Evolutionary conservation across 208 protist species (phyloP).

Genomic region (Acanthamoeba triangularis): DNA sequence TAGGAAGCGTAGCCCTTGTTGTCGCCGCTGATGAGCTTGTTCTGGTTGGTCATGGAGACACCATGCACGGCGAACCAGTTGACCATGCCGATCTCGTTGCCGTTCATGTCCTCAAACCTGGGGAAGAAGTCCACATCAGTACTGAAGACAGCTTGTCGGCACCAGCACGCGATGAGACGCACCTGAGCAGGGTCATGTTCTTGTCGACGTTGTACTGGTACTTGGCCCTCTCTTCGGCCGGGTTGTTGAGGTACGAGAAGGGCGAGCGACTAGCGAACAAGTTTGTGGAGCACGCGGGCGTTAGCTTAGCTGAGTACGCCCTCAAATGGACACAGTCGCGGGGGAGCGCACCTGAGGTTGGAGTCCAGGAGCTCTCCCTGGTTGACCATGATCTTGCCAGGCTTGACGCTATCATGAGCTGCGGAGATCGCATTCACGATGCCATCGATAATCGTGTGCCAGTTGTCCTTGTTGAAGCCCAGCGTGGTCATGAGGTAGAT

Average conservation of each 20-base stretch:
- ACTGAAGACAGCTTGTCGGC: not conserved
- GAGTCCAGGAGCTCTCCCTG: conserved; percentile 80
- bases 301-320: not conserved
- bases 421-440: conserved; percentile 83
- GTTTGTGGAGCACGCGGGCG: no score
- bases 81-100: conserved; percentile 81
- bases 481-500: conserved; percentile 81
- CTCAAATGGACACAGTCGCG: not conserved
- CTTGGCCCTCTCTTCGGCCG: conserved; percentile 82
- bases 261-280: conserved; percentile 79
- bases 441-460: conserved; percentile 83
- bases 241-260: conserved; percentile 85
- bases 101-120: conserved; percentile 77
- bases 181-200: conserved; percentile 83
- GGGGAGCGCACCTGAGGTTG: conserved; percentile 80
- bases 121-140: not conserved
- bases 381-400: conserved; percentile 66
- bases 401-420: conserved; percentile 81
- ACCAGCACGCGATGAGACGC: not conserved
- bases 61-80: conserved; percentile 88
- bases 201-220: conserved; percentile 86
- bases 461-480: conserved; percentile 86
- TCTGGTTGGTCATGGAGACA: conserved; percentile 88
- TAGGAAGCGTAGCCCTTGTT: conserved; percentile 90
- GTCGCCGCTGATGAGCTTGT: conserved; percentile 87